A percentile compares a stretch with the other conserved stretches of the same genome.
Evolutionary conservation across 2,329 filamentous ascomycete species (phyloP).

Genomic region (Colletotrichum sublineola): DNA sequence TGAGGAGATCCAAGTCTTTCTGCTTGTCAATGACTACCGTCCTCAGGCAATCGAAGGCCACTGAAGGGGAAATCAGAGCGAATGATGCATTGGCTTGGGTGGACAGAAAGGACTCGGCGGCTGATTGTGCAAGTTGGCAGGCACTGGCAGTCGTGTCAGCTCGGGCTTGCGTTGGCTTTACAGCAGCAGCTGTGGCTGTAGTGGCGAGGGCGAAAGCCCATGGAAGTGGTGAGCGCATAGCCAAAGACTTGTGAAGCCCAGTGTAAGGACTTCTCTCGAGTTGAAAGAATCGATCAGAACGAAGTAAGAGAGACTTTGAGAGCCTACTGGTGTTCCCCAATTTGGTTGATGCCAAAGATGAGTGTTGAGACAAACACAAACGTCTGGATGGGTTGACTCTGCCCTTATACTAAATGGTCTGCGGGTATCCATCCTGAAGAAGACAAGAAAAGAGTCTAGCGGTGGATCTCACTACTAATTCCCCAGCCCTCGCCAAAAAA

Average conservation of each 20-base stretch:
- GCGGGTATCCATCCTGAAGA: neutral
- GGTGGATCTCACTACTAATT: neutral
- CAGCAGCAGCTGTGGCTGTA: slow-evolving; percentile 1
- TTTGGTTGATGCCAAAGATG: neutral
- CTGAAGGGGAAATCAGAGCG: slow-evolving; percentile 14
- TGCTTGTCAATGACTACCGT: slow-evolving; percentile 36
- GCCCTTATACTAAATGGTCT: neutral
- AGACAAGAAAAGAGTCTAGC: neutral
- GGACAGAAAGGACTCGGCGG: slow-evolving; percentile 12
- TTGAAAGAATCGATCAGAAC: neutral
- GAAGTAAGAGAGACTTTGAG: neutral
- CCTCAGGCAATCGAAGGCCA: slow-evolving; percentile 37
- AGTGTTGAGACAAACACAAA: neutral
- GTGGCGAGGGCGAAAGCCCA: slow-evolving; percentile 24
- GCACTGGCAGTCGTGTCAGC: neutral
- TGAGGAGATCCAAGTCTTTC: slow-evolving; percentile 37
- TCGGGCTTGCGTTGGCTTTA: slow-evolving; percentile 1
- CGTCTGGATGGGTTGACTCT: neutral
- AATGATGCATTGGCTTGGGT: neutral
- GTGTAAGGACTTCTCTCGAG: neutral
- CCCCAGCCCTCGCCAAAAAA: neutral
- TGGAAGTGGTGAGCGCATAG: slow-evolving; percentile 16
- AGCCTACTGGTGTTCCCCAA: neutral
- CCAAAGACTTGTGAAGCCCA: neutral
- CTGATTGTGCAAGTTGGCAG: slow-evolving; percentile 20